A percentile compares a stretch with the other conserved stretches of the same genome.
Evolutionary conservation across 2,329 filamentous ascomycete genomes (phyloP).

Genomic region (Microcyclospora tardicrescens): DNA sequence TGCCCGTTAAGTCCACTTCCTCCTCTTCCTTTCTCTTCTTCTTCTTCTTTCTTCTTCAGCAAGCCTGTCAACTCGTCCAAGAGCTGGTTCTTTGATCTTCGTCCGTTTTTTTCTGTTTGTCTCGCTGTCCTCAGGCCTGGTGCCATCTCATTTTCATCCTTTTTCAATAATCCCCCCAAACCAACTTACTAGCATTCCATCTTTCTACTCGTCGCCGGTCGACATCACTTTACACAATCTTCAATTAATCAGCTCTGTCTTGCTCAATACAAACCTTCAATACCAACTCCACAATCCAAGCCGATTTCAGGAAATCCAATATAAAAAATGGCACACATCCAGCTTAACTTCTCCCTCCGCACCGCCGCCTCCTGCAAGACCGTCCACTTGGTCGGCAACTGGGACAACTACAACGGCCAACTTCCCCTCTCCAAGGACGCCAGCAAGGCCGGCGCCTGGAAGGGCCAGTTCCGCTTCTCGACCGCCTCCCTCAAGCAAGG

Average conservation of each 20-base stretch:
- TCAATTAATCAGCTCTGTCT: constrained; percentile 36
- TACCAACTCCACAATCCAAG: constrained; percentile 11
- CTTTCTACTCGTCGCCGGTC: constrained; percentile 21
- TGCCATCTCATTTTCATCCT: constrained; percentile 22
- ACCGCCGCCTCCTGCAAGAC: constrained; percentile 95
- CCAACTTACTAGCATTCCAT: constrained; percentile 7
- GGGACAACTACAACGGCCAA: constrained; percentile 93
- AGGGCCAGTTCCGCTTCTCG: constrained; percentile 93
- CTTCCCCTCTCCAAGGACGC: constrained; percentile 87
- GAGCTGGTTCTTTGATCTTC: constrained; percentile 37
- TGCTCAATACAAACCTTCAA: constrained; percentile 29
- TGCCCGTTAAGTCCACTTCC: neutral
- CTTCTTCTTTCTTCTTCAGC: constrained; percentile 33
- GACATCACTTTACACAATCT: constrained; percentile 14
- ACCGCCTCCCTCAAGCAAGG: constrained; percentile 73
- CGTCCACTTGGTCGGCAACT: constrained; percentile 92
- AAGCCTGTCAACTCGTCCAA: constrained; percentile 36
- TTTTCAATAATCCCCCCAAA: constrained; percentile 15
- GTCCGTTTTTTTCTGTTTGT: constrained; percentile 27
- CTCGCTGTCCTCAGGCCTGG: constrained; percentile 35
- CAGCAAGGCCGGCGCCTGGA: constrained; percentile 75
- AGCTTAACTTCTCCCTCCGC: constrained; percentile 90
- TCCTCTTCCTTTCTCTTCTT: constrained; percentile 7
- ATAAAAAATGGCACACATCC: constrained; percentile 64
- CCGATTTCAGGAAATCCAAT: constrained; percentile 7